A percentile compares a stretch with the other conserved stretches of the same genome.
Conservation (phyloP, 2,329 filamentous ascomycete species). For the Chaetomiaceae sp. region DNA sequence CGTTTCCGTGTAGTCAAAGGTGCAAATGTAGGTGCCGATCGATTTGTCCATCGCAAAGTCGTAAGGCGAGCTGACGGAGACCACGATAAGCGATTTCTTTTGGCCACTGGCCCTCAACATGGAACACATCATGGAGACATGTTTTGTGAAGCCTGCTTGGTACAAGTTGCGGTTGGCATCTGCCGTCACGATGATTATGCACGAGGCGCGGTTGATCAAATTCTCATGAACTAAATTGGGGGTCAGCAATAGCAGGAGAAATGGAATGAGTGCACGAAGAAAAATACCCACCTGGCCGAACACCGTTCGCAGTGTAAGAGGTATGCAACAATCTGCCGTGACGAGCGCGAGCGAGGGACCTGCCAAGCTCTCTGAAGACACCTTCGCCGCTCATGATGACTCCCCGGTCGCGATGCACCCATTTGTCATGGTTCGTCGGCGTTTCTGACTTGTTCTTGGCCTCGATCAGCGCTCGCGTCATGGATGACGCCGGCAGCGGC, state of each 20-base stretch:
- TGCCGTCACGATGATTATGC: slow-evolving; percentile 84
- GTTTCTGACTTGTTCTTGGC: slow-evolving; percentile 36
- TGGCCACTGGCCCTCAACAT: slow-evolving; percentile 70
- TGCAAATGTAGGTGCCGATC: slow-evolving; percentile 90
- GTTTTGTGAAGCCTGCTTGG: slow-evolving; percentile 90
- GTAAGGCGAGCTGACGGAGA: slow-evolving; percentile 91
- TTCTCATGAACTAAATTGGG: slow-evolving; percentile 74
- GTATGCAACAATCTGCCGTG: slow-evolving; percentile 86
- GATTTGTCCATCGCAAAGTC: slow-evolving; percentile 91
- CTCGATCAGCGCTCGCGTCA: slow-evolving; percentile 65
- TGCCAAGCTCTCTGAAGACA: slow-evolving; percentile 83
- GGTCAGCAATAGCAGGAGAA: too few relatives aligned
- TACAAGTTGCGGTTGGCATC: slow-evolving; percentile 93
- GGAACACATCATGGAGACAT: slow-evolving; percentile 91
- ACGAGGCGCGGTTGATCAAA: slow-evolving; percentile 78
- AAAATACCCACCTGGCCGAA: slow-evolving; percentile 57
- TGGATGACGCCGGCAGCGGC: slow-evolving; percentile 81
- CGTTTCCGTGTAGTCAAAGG: slow-evolving; percentile 92
- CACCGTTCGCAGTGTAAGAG: slow-evolving; percentile 89
- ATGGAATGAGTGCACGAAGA: neutral
- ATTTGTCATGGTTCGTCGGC: slow-evolving; percentile 45
- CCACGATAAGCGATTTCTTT: slow-evolving; percentile 84
- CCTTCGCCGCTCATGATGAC: slow-evolving; percentile 85
- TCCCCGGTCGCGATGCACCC: slow-evolving; percentile 52
- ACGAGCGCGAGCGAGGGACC: slow-evolving; percentile 77